A percentile compares a stretch with the other conserved stretches of the same genome.
Evolutionary conservation across 805 yeast genomes (phyloP).

Genomic region (Ogataea neopini): DNA sequence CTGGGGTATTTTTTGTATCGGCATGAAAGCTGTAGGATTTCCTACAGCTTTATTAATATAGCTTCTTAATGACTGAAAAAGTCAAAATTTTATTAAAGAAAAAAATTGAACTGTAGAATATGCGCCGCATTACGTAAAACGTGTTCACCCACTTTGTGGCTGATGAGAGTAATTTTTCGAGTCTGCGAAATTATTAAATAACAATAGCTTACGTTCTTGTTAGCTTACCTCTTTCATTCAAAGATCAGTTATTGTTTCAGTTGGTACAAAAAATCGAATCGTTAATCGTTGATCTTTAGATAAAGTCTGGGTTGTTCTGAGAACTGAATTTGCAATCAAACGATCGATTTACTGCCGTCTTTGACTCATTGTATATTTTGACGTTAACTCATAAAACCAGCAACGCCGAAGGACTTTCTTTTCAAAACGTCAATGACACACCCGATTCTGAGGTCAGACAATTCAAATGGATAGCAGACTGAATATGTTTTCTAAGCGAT

Average conservation of each 20-base stretch:
- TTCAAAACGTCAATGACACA: no score
- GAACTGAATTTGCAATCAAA: not conserved
- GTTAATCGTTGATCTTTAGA: no score
- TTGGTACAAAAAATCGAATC: no score
- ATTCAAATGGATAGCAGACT: constrained; percentile 12
- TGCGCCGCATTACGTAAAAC: no score
- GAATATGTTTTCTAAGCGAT: constrained; percentile 23
- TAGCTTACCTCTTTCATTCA: no score
- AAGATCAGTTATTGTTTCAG: no score
- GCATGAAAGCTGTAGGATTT: constrained; percentile 18
- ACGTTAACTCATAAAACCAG: no score
- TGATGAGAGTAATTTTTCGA: not conserved
- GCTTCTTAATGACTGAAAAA: not conserved
- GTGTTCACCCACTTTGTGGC: not conserved
- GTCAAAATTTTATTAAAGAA: not conserved
- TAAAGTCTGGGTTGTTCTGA: not conserved
- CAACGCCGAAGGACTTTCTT: no score
- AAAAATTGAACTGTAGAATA: no score
- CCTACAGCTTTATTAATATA: constrained; percentile 12
- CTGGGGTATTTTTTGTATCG: constrained; percentile 19
- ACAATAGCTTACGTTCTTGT: no score
- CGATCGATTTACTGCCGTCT: not conserved
- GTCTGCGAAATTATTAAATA: no score
- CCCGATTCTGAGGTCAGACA: no score
- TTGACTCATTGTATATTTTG: not conserved